Conservation (phyloP, 2,329 filamentous ascomycete genomes). For the Botrytis porri region DNA sequence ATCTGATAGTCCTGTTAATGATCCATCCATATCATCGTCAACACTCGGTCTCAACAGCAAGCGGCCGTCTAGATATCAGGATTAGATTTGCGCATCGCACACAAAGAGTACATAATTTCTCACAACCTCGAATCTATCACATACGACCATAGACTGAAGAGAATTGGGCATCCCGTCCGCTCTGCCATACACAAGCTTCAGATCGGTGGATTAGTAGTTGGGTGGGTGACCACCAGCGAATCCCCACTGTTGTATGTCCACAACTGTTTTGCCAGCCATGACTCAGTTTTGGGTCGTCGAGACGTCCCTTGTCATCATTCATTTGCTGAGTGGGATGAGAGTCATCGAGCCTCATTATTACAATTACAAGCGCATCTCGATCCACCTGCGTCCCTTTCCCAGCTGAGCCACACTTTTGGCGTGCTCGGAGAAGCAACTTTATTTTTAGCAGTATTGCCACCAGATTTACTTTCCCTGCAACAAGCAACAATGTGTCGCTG, state of each 20-base stretch:
- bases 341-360: background rate
- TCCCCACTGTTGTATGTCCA: conserved; percentile 11
- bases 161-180: conserved; percentile 15
- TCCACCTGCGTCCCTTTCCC: background rate
- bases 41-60: background rate
- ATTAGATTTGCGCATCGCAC: background rate
- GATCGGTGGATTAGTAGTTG: conserved; percentile 16
- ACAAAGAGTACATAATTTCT: background rate
- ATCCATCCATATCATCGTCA: background rate
- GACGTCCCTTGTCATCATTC: background rate
- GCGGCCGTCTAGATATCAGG: background rate
- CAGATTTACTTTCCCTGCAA: background rate
- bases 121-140: no score
- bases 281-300: background rate
- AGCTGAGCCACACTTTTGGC: no score
- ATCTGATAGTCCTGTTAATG: background rate
- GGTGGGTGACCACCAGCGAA: conserved; percentile 16
- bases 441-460: background rate
- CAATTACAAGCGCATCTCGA: no score
- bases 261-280: background rate
- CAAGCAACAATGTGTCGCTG: background rate
- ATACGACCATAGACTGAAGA: conserved; percentile 17
- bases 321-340: background rate
- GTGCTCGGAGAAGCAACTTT: background rate
- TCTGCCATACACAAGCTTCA: conserved; percentile 17